phyloP scores from a whole-genome alignment of 2,329 filamentous ascomycete species.

The Epichloe hybrida region DNA sequence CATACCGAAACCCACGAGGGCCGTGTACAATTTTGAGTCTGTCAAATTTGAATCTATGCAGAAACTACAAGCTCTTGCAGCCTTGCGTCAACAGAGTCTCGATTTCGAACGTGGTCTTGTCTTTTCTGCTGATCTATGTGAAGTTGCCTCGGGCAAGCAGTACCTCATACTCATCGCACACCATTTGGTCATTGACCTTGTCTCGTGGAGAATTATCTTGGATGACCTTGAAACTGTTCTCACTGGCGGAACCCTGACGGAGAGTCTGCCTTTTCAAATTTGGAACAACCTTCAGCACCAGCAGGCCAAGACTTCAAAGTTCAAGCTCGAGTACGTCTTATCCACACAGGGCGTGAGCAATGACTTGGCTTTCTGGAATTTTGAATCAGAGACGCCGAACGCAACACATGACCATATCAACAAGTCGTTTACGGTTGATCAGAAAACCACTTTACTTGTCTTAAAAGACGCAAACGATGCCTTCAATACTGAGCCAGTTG shows the following conservation, averaged over 20 bases:
- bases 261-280: conserved; percentile 8
- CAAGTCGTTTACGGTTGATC: neutral
- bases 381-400: neutral
- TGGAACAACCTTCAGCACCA: conserved; percentile 23
- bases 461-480: conserved; percentile 9
- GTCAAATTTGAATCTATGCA: neutral
- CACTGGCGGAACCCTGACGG: conserved; percentile 5
- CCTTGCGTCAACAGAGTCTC: neutral
- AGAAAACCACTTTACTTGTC: conserved; percentile 1
- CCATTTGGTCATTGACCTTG: conserved; percentile 28
- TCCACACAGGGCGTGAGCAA: neutral
- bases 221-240: conserved; percentile 29
- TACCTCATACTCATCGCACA: conserved; percentile 20
- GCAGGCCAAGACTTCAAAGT: conserved; percentile 9
- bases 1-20: neutral
- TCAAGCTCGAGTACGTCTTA: neutral
- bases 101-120: neutral
- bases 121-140: conserved; percentile 3
- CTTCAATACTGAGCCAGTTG: conserved; percentile 14
- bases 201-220: conserved; percentile 31
- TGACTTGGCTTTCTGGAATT: conserved; percentile 2
- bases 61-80: neutral
- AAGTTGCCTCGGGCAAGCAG: conserved; percentile 8
- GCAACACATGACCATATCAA: conserved; percentile 2
- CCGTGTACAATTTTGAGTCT: neutral